Base-by-base conservation (phyloP, 805 yeast genomes). In the Candida pseudofarinosa region DNA sequence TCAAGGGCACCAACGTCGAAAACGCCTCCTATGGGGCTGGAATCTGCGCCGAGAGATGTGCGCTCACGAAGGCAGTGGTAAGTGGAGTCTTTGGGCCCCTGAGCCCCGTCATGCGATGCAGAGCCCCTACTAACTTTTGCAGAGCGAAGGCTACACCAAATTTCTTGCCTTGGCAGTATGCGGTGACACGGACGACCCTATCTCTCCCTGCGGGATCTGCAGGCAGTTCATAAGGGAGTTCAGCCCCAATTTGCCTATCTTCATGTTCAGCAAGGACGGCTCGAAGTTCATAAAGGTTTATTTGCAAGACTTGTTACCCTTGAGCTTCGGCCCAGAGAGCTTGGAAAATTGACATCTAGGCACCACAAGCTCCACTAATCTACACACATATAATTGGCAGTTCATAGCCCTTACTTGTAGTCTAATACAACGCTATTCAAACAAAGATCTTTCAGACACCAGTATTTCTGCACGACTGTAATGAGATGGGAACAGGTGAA, bases 191-290 rank as follows among this genome's bases (percentile, higher is more conserved):
- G 55, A 58, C 1, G 74, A 74, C 1, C 76, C 82, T 23, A 81
- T 85, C 8, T 71, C 90, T 7, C 99, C 99, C 0, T 91, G 99
- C 60, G 99, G 99, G 3, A 83, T 93, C 31, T 91, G 99, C 56
- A 73, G 99, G 41, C 99, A 91, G 62, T 78, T 85, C 42, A 79
- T 91, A 26, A 71, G 96, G 32, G 99, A 91, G 60, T 91, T 90
- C 60, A 77, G 81, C 0, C 55, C 60, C 5, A 69, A 74, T 5
- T 56, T 79, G 19, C 85, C 86, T 0, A 63, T 91, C 2, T 79
- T 75, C 58, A 83, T 91, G 93, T 84, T 81, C 56, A 74, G 79
- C 37, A 59, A 57, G 1, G 74, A 75, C 42, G 88, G 85, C 0
- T 54, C 59, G 47, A 37, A 34, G 17, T 68, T 60, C 50, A 61